A percentile compares a stretch with the other conserved stretches of the same genome.
Evolutionary conservation across 1,139 yeast species (phyloP).

Genomic region (Candida sanyaensis): DNA sequence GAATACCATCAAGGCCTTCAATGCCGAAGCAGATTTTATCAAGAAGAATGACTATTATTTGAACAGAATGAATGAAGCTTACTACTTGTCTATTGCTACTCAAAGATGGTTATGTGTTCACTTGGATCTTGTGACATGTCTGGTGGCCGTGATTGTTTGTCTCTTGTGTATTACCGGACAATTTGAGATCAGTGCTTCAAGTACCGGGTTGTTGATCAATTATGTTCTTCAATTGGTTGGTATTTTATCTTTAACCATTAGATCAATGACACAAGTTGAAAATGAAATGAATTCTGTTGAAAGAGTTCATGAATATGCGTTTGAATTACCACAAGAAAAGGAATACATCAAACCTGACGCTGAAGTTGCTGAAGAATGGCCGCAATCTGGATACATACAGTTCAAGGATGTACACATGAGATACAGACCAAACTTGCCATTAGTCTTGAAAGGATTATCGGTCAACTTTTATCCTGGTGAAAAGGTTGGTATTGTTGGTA

Average conservation of each 20-base stretch:
- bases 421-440: conserved; percentile 86
- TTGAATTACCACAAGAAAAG: conserved; percentile 71
- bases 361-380: conserved; percentile 82
- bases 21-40: conserved; percentile 32
- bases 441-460: conserved; percentile 80
- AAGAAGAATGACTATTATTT: conserved; percentile 37
- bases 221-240: conserved; percentile 49
- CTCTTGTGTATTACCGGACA: conserved; percentile 43
- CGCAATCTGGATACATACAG: conserved; percentile 74
- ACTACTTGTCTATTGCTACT: conserved; percentile 40
- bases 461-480: conserved; percentile 75
- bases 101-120: conserved; percentile 49
- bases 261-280: conserved; percentile 49
- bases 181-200: conserved; percentile 42
- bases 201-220: conserved; percentile 45
- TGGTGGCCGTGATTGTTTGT: conserved; percentile 40
- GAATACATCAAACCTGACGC: conserved; percentile 60
- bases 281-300: conserved; percentile 51
- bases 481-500: conserved; percentile 93
- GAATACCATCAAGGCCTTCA: conserved; percentile 43
- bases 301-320: conserved; percentile 45
- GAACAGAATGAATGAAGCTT: conserved; percentile 47
- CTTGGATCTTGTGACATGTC: conserved; percentile 40
- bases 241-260: conserved; percentile 40
- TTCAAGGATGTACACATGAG: conserved; percentile 75